Percentiles rank a stretch among this genome's conserved stretches.
Evolutionary conservation across 2,329 filamentous ascomycete species (phyloP).

Genomic region (Aspergillus sp.): DNA sequence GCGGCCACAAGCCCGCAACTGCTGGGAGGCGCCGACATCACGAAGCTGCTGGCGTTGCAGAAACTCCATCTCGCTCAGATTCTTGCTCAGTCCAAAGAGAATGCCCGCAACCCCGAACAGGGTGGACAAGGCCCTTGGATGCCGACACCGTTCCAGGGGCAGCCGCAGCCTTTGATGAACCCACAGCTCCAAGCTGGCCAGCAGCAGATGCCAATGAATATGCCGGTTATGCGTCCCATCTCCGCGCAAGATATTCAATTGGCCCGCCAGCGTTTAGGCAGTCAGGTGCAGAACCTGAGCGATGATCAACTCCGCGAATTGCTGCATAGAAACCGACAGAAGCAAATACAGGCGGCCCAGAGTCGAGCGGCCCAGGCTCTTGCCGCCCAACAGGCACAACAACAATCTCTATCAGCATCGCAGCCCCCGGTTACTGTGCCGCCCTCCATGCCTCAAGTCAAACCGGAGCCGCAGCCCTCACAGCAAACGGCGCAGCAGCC

Average conservation of each 20-base stretch:
- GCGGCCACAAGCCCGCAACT: slow-evolving; percentile 49
- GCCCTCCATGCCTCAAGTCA: slow-evolving; percentile 27
- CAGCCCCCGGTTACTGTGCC: slow-evolving; percentile 25
- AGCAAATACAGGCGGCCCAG: slow-evolving; percentile 38
- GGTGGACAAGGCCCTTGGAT: slow-evolving; percentile 26
- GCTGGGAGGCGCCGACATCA: slow-evolving; percentile 43
- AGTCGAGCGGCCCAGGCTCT: slow-evolving; percentile 28
- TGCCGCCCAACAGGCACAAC: slow-evolving; percentile 26
- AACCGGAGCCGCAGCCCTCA: slow-evolving; percentile 20
- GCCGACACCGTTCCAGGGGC: slow-evolving; percentile 28
- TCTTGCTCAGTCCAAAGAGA: slow-evolving; percentile 32
- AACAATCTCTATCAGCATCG: slow-evolving; percentile 27
- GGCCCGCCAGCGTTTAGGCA: slow-evolving; percentile 39
- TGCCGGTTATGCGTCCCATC: slow-evolving; percentile 37
- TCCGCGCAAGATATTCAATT: slow-evolving; percentile 39
- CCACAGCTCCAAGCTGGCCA: slow-evolving; percentile 32
- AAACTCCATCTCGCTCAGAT: slow-evolving; percentile 49
- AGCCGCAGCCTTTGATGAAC: slow-evolving; percentile 32
- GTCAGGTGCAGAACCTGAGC: slow-evolving; percentile 34
- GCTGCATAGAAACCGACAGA: slow-evolving; percentile 39
- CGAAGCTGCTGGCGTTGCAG: slow-evolving; percentile 45
- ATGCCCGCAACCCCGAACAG: slow-evolving; percentile 24
- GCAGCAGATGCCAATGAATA: slow-evolving; percentile 29
- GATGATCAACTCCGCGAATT: slow-evolving; percentile 48
- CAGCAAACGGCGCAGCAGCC: slow-evolving; percentile 22